Conservation (phyloP, 768 basidiomycete genomes). For the Suillus brevipes region DNA sequence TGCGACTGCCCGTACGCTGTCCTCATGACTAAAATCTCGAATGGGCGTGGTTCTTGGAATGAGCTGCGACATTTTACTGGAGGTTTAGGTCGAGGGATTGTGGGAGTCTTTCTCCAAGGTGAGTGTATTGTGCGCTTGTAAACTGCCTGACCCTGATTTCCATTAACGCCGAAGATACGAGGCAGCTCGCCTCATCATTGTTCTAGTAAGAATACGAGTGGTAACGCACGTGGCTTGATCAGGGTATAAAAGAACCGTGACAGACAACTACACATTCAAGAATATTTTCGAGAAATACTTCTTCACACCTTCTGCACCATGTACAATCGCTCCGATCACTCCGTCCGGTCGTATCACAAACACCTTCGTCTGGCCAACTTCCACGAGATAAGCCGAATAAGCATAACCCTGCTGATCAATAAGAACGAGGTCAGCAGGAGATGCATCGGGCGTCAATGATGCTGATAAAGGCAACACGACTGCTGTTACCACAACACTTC, state of each 20-base stretch:
- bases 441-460: background rate
- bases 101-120: background rate
- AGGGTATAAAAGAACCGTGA: too few species aligned
- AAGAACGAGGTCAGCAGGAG: constrained; percentile 30
- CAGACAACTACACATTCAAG: background rate
- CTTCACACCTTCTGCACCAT: constrained; percentile 19
- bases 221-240: too few species aligned
- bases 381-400: constrained; percentile 34
- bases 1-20: background rate
- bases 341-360: constrained; percentile 30
- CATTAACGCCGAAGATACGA: background rate
- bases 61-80: background rate
- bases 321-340: constrained; percentile 29
- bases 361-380: constrained; percentile 30
- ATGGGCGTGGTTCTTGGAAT: background rate
- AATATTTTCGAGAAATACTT: background rate
- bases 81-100: background rate
- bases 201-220: too few species aligned
- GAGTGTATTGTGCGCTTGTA: background rate
- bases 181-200: too few species aligned
- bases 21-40: background rate
- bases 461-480: constrained; percentile 3
- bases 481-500: background rate
- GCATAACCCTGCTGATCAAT: constrained; percentile 38
- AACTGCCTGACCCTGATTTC: background rate